A percentile compares a stretch with the other conserved stretches of the same genome.
These are phyloP conservation scores for Ogataea angusta DNA, from an alignment of 805 yeast genomes.

Conservation along the genomic window DNA sequence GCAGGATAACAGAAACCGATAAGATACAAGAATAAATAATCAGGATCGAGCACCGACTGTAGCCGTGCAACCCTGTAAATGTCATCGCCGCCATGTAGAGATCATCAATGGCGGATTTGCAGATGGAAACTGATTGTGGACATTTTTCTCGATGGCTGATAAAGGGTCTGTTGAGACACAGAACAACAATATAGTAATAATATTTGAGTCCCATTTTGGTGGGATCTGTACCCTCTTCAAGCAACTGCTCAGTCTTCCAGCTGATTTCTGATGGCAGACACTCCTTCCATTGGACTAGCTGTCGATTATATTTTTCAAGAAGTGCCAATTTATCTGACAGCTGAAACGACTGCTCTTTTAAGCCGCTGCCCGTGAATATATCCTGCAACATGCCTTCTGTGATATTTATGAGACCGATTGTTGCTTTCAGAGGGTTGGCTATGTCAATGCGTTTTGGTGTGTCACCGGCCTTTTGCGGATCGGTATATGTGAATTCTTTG, in stretches of 20 bases:
- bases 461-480: not conserved
- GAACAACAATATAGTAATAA: conserved; percentile 53
- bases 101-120: conserved; percentile 41
- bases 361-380: conserved; percentile 31
- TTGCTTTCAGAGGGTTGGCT: conserved; percentile 37
- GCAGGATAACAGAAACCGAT: conserved; percentile 14
- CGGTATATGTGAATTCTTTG: conserved; percentile 49
- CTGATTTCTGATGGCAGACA: conserved; percentile 45
- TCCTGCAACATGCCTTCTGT: conserved; percentile 45
- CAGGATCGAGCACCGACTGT: conserved; percentile 41
- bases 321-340: conserved; percentile 3
- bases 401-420: conserved; percentile 41
- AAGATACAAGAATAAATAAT: conserved; percentile 47
- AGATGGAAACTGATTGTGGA: conserved; percentile 22
- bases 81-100: conserved; percentile 37
- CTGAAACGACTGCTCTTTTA: conserved; percentile 2
- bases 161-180: conserved; percentile 62
- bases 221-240: conserved; percentile 47
- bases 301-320: conserved; percentile 42
- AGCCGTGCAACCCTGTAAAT: conserved; percentile 40
- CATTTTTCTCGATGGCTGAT: conserved; percentile 36
- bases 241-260: conserved; percentile 46
- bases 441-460: conserved; percentile 5
- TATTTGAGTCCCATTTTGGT: conserved; percentile 48
- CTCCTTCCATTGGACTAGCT: conserved; percentile 45